Evolutionary conservation across 768 basidiomycete genomes (phyloP), one percentile per base, ranked within the genome.

Genomic region (Trametes punicea): DNA sequence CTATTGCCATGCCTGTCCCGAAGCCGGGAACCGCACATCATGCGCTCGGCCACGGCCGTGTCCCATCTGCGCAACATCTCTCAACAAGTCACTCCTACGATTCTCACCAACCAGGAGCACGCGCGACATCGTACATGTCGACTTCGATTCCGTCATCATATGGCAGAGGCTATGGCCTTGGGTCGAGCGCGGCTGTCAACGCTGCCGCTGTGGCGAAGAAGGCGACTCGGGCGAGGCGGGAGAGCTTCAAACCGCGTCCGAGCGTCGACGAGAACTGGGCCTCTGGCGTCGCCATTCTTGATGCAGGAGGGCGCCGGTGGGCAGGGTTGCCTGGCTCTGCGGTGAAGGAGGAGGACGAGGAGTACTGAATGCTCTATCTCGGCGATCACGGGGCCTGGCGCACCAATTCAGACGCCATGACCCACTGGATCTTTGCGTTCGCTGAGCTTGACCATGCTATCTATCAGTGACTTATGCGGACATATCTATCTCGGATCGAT

Each of bases 191-290:
- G n/a, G 48, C 58, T 26, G 49, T 33, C 33, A 38, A 52, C 42
- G 51, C 62, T 26, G 67, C 71, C n/a, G 62, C 62, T 52, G 61
- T 67, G 16, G 72, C 72, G 55, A 76, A 74, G 68, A 85, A 83
- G 64, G 77, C 78, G 27, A 70, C 77, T 36, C 71, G 82, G 47
- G 80, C 81, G 36, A 71, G 78, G 56, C 77, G 86, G 60, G 90
- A 93, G 73, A 93, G 90, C 69, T 93, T 93, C 70, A 88, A 82
- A 66, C 91, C 91, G 9, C 76, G 91, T 31, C 81, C 88, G 39
- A 92, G 90, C 63, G 70, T 83, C 18, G 90, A 91, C 61, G 75
- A 71, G 27, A 56, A 55, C 26, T 58, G 63, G 48, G 55, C 46
- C 8, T 36, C 21, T 6, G 62, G 55, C 10, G 42, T 39, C 2